Conservation (phyloP, 2,329 filamentous ascomycete genomes). For the Aspergillus sp. region DNA sequence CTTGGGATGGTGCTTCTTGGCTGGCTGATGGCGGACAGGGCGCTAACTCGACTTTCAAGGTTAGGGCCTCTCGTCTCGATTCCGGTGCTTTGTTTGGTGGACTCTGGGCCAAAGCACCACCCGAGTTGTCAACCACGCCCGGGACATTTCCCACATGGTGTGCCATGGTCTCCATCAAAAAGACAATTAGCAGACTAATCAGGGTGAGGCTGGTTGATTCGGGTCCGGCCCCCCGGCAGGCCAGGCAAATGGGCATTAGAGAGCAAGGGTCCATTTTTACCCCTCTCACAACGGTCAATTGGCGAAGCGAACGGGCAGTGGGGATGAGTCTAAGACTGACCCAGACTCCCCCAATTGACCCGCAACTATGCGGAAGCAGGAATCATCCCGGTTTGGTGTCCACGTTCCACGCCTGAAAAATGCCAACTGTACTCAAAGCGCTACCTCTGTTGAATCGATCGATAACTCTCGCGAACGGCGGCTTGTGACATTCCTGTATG, state of each 20-base stretch:
- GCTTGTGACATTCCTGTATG: background rate
- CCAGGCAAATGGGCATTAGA: conserved; percentile 24
- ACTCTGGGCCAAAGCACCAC: conserved; percentile 32
- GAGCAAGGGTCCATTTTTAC: conserved; percentile 16
- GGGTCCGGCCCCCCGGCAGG: conserved; percentile 18
- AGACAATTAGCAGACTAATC: conserved; percentile 9
- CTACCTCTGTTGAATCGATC: conserved; percentile 7
- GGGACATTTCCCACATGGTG: conserved; percentile 32
- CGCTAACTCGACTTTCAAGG: conserved; percentile 31
- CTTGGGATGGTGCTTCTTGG: conserved; percentile 19
- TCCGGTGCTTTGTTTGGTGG: conserved; percentile 34
- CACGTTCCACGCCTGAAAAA: conserved; percentile 33
- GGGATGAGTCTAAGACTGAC: conserved; percentile 20
- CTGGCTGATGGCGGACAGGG: conserved; percentile 32
- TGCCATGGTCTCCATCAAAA: conserved; percentile 22
- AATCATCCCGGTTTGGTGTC: conserved; percentile 20
- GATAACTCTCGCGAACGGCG: conserved; percentile 12
- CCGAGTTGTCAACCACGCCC: conserved; percentile 22
- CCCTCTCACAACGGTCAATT: conserved; percentile 28
- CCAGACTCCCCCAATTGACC: conserved; percentile 22
- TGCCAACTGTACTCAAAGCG: conserved; percentile 16
- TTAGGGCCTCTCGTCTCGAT: conserved; percentile 26
- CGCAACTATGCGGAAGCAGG: conserved; percentile 21
- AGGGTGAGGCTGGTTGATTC: conserved; percentile 20
- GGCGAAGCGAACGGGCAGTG: conserved; percentile 23